Conservation (phyloP, 306 rosid species). For the Bauhinia variegata region DNA sequence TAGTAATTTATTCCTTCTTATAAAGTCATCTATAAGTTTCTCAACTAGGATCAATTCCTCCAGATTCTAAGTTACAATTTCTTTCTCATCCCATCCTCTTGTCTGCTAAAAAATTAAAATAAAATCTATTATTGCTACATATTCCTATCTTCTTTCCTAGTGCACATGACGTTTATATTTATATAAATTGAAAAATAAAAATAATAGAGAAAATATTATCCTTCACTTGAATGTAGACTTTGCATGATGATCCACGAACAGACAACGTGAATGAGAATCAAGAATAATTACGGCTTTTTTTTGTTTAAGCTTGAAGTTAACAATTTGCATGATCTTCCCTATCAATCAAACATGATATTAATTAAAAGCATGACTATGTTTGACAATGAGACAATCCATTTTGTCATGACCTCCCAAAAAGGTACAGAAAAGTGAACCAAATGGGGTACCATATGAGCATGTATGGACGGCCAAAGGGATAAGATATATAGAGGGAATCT, state of each 20-base stretch:
- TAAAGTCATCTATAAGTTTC: no score
- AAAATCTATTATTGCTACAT: no score
- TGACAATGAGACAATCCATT: background rate
- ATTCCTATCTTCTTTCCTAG: no score
- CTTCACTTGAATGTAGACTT: background rate
- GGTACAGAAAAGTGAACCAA: background rate
- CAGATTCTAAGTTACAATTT: no score
- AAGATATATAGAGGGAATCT: background rate
- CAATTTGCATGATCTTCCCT: conserved; percentile 8
- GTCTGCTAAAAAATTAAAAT: no score
- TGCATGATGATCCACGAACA: conserved; percentile 12
- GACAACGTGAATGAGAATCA: conserved; percentile 13
- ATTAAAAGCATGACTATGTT: conserved; percentile 2
- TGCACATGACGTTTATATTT: no score
- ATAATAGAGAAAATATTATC: no score
- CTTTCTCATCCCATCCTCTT: no score
- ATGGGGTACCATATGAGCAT: conserved; percentile 5
- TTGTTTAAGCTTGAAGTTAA: background rate
- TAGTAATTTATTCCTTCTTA: no score
- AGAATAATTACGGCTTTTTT: background rate
- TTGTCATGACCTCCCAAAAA: background rate
- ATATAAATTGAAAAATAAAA: no score
- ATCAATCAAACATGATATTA: background rate
- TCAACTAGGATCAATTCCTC: no score
- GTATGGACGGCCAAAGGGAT: conserved; percentile 13